Percentiles rank a stretch among this genome's conserved stretches.
These are phyloP conservation scores for Aspergillus sp. DNA, from an alignment of 2,329 filamentous ascomycete species.

Conservation along the genomic window DNA sequence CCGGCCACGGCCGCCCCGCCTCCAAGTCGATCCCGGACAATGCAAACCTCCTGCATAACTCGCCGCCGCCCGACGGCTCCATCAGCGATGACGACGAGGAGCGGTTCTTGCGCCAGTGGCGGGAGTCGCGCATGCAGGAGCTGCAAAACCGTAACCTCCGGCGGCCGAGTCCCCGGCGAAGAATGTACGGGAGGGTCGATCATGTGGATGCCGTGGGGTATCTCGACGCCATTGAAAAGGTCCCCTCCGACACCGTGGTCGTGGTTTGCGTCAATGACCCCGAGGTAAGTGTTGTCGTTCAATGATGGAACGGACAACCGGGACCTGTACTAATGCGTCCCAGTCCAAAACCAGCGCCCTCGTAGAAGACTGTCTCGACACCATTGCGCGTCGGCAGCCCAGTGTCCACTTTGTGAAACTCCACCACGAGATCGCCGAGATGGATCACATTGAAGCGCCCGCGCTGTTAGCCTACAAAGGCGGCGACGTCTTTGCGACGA, in stretches of 20 bases:
- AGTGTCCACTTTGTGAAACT: conserved; percentile 85
- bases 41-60: conserved; percentile 24
- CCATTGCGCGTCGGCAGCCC: conserved; percentile 69
- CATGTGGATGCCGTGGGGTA: conserved; percentile 88
- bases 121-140: conserved; percentile 75
- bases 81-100: conserved; percentile 68
- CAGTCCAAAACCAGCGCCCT: conserved; percentile 76
- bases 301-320: not conserved
- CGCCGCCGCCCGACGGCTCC: conserved; percentile 20
- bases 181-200: conserved; percentile 76
- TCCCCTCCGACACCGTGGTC: conserved; percentile 74
- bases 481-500: conserved; percentile 85
- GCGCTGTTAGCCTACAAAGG: conserved; percentile 85
- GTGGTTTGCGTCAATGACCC: conserved; percentile 93
- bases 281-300: conserved; percentile 58
- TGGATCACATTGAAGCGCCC: conserved; percentile 83
- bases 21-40: conserved; percentile 22
- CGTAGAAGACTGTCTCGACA: conserved; percentile 74
- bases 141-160: conserved; percentile 67
- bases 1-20: conserved; percentile 26
- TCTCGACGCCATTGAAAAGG: conserved; percentile 93
- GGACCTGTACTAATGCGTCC: conserved; percentile 1
- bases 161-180: conserved; percentile 72
- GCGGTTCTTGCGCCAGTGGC: conserved; percentile 79
- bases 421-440: conserved; percentile 88